Base-by-base conservation (phyloP, 2,329 filamentous ascomycete genomes). In the Microsporum canis region DNA sequence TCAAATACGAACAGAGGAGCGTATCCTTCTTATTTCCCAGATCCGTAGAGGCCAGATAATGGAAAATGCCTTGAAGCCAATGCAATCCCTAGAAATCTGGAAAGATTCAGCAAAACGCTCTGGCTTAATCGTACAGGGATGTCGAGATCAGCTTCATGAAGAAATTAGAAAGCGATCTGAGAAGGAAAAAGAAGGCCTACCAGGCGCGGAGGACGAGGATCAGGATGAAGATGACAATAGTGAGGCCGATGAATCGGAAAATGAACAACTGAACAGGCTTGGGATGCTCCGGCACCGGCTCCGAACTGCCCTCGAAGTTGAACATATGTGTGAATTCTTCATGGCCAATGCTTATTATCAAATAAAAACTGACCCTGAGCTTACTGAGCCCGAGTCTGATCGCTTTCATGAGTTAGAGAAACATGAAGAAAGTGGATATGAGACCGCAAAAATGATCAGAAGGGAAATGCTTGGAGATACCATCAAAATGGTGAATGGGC, bases 301-400 rank as follows among this genome's bases (percentile, higher is more conserved):
- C 27, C 85, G 90, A 7, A 80, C 79, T 23, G 85, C 88, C 1
- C 77, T 96, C 17, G 90, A 95, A 69, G 73, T 95, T 49, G 82
- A 92, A 63, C 92, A 96, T 71, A 85, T 87, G 65, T 89, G 87
- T 34, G 80, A 84, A 0, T 96, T 96, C 75, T 96, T 95, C 69
- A 86, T 86, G 31, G 90, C 87, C 12, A 96, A 91, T 66, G 87
- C 86, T 0, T 86, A 86, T 66, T 96, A 85, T 69, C 89, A 96
- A 69, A 88, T 95, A 63, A 94, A 91, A 69, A 82, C 84, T 0
- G 83, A 91, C 61, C 72, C 82, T 51, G 78, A 82, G 1, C 75
- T 86, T 66, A 90, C 86, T 0, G 70, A 77, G 27, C 83, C 86
- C 0, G 84, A 84, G 3, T 89, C 88, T 0, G 83, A 85, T 0